phyloP scores from a whole-genome alignment of 2,329 filamentous ascomycete genomes.

The Colletotrichum falcatum region DNA sequence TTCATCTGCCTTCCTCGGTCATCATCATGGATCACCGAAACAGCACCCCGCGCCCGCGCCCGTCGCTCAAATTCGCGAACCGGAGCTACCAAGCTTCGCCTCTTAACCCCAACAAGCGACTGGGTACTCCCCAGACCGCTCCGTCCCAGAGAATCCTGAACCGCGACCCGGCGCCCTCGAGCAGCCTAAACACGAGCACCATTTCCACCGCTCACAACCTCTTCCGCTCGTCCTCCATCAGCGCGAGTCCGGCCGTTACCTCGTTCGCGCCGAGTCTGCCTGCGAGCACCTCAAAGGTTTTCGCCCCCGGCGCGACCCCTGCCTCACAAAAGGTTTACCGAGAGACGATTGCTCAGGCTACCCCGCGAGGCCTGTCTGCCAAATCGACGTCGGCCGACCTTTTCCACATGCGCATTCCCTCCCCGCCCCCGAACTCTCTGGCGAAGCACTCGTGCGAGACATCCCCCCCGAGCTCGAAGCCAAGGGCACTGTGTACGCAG shows the following conservation, averaged over 20 bases:
- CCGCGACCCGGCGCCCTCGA: slow-evolving; percentile 52
- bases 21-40: slow-evolving; percentile 43
- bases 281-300: slow-evolving; percentile 59
- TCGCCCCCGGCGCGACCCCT: slow-evolving; percentile 59
- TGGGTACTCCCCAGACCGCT: slow-evolving; percentile 54
- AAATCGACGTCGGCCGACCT: slow-evolving; percentile 63
- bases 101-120: slow-evolving; percentile 49
- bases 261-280: slow-evolving; percentile 61
- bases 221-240: slow-evolving; percentile 55
- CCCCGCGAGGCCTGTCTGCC: slow-evolving; percentile 62
- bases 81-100: slow-evolving; percentile 56
- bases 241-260: slow-evolving; percentile 47
- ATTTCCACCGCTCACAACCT: slow-evolving; percentile 55
- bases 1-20: neutral
- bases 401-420: slow-evolving; percentile 70
- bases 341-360: slow-evolving; percentile 60
- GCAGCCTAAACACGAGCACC: slow-evolving; percentile 52
- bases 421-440: slow-evolving; percentile 68
- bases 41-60: slow-evolving; percentile 54
- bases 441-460: slow-evolving; percentile 65
- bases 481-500: slow-evolving; percentile 68
- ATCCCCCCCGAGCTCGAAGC: slow-evolving; percentile 65
- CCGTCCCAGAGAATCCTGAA: slow-evolving; percentile 52
- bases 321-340: slow-evolving; percentile 57
- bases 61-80: slow-evolving; percentile 58